These are phyloP conservation scores for Xylariaceae sp. DNA, from an alignment of 2,329 filamentous ascomycete genomes.

Conservation along the genomic window DNA sequence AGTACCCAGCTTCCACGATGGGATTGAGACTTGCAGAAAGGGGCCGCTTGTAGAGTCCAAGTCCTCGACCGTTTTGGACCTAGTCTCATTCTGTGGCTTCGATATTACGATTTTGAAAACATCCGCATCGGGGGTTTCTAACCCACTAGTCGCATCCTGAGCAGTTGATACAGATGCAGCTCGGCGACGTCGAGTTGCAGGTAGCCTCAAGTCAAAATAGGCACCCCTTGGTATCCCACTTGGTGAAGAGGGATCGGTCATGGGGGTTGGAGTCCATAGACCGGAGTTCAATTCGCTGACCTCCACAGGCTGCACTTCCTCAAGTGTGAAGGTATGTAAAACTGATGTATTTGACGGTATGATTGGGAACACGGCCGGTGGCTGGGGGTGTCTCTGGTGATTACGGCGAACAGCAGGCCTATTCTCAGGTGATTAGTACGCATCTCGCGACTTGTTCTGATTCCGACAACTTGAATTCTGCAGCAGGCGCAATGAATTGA, in stretches of 20 bases:
- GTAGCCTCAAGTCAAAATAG: constrained; percentile 29
- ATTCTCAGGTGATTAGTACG: constrained; percentile 20
- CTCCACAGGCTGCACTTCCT: constrained; percentile 31
- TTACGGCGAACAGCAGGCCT: constrained; percentile 60
- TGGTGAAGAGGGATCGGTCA: constrained; percentile 29
- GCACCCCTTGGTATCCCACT: constrained; percentile 33
- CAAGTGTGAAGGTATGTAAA: constrained; percentile 43
- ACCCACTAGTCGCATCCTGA: constrained; percentile 55
- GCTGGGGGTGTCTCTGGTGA: constrained; percentile 58
- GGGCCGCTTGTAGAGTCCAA: constrained; percentile 44
- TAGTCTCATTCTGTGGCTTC: constrained; percentile 56
- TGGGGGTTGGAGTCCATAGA: constrained; percentile 43
- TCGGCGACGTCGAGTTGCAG: constrained; percentile 47
- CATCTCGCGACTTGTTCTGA: neutral
- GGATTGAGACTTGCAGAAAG: constrained; percentile 70
- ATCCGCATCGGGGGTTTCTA: constrained; percentile 54
- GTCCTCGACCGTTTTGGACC: constrained; percentile 61
- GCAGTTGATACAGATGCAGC: constrained; percentile 75
- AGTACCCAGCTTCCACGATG: constrained; percentile 77
- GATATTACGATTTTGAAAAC: constrained; percentile 80
- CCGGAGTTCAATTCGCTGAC: constrained; percentile 34
- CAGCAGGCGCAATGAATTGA: neutral
- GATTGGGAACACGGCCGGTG: constrained; percentile 56
- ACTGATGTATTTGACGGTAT: constrained; percentile 58
- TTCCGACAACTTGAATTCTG: neutral